Base-by-base conservation (phyloP, 768 basidiomycete species). In the Suillus paluster region DNA sequence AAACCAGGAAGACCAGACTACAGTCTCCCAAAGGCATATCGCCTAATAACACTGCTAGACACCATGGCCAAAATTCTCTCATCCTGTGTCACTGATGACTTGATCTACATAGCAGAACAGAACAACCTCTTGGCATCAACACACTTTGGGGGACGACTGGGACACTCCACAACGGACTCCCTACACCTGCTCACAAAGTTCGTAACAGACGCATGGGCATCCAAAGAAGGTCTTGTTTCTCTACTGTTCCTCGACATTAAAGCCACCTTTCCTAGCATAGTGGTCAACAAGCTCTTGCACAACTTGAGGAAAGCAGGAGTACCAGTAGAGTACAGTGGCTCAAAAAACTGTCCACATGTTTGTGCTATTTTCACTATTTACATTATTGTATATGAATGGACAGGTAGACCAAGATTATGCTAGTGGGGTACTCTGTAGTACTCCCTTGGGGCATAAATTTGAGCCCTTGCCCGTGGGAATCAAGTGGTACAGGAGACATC, bases 1-100 rank as follows among this genome's bases (percentile, higher is more conserved):
- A 81, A 79, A 60, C 77, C 75, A 21, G 75, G 75, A 2, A 71
- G 71, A 54, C 14, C 65, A 3, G 70, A 74, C 66, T 80, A 81
- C 68, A 63, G 65, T 6, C 59, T 60, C 1, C 68, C 77, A 2
- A 72, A 72, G 44, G 70, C 75, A 5, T 79, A 71, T 56, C 61
- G 76, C 3, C 80, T 74, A 0, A 77, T 81, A 9, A 72, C 71
- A 0, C 73, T 80, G 4, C 59, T 74, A 6, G 62, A 73, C 50
- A 64, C 60, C 1, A 53, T 68, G 33, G 61, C 59, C 0, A 70
- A 68, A 38, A 54, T 64, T 1, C 19, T 60, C 14, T 61, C 64
- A 23, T 49, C 66, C 1, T 61, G 64, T 21, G 33, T 64, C 4
- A 61, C 61, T 3, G 30, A 59, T 8, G 30, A 55, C 15, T 33